Conservation (phyloP, 768 basidiomycete species). For the Boletus speciosus region DNA sequence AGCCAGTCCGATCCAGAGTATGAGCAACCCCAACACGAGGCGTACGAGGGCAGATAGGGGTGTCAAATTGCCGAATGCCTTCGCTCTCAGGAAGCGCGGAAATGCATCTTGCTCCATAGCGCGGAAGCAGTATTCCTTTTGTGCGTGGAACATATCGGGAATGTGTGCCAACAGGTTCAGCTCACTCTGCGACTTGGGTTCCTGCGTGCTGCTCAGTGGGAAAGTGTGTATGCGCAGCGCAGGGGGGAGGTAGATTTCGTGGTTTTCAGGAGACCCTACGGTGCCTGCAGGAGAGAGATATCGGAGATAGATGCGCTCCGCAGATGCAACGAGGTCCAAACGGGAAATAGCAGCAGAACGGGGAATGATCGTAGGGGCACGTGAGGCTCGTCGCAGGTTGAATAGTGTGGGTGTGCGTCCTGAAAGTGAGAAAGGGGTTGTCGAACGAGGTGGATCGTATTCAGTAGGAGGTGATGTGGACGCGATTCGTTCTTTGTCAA, state of each 20-base stretch:
- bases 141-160: slow-evolving; percentile 95
- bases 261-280: slow-evolving; percentile 80
- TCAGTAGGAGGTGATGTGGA: slow-evolving; percentile 47
- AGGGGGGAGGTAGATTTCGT: slow-evolving; percentile 97
- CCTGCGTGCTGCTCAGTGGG: slow-evolving; percentile 71
- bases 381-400: slow-evolving; percentile 71
- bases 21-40: slow-evolving; percentile 77
- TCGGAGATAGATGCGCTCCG: slow-evolving; percentile 93
- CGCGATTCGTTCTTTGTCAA: slow-evolving; percentile 37
- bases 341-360: slow-evolving; percentile 89
- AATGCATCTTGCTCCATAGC: slow-evolving; percentile 96
- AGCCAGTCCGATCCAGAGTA: slow-evolving; percentile 94
- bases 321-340: slow-evolving; percentile 84
- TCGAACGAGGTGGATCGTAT: slow-evolving; percentile 55
- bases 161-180: slow-evolving; percentile 78
- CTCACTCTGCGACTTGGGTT: slow-evolving; percentile 68
- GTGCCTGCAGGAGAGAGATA: slow-evolving; percentile 84
- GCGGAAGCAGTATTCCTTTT: slow-evolving; percentile 96
- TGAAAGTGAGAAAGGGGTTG: slow-evolving; percentile 76
- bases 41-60: slow-evolving; percentile 86
- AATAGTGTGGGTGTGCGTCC: slow-evolving; percentile 76
- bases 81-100: slow-evolving; percentile 90
- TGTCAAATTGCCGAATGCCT: slow-evolving; percentile 97
- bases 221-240: slow-evolving; percentile 88
- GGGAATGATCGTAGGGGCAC: slow-evolving; percentile 92